A percentile compares a stretch with the other conserved stretches of the same genome.
Evolutionary conservation across 306 rosid genomes (phyloP).

Genomic region (Mimosa bimucronata): DNA sequence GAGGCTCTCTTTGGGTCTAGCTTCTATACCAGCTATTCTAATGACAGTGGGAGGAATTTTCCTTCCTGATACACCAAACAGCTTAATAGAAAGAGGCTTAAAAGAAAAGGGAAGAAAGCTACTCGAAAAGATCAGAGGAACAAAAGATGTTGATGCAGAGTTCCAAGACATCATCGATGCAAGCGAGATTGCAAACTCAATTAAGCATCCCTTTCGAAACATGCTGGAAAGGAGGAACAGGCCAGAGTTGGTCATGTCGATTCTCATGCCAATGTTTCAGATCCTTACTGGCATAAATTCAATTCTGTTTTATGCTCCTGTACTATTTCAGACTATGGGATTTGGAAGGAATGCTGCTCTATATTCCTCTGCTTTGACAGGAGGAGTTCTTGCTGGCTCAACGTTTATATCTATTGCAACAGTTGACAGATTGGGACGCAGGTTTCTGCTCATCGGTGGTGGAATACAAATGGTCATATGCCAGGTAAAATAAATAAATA

Average conservation of each 20-base stretch:
- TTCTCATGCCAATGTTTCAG: constrained; percentile 84
- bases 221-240: constrained; percentile 65
- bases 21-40: constrained; percentile 66
- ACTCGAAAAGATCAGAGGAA: constrained; percentile 76
- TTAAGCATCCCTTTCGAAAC: constrained; percentile 75
- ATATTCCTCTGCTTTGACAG: constrained; percentile 86
- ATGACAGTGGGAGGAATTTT: constrained; percentile 84
- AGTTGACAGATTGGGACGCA: constrained; percentile 78
- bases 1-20: constrained; percentile 91
- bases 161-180: constrained; percentile 85
- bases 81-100: constrained; percentile 71
- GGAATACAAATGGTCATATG: constrained; percentile 85
- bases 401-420: constrained; percentile 80
- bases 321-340: constrained; percentile 86
- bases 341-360: constrained; percentile 78
- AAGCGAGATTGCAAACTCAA: constrained; percentile 65
- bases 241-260: constrained; percentile 86
- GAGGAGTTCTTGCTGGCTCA: constrained; percentile 80
- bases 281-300: constrained; percentile 92
- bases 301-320: constrained; percentile 44
- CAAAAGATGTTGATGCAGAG: constrained; percentile 74
- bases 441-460: constrained; percentile 77
- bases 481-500: constrained; percentile 42
- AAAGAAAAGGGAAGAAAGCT: constrained; percentile 65
- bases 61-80: constrained; percentile 94